Percentiles rank a stretch among this genome's conserved stretches.
Evolutionary conservation across 139 green algal genomes (phyloP).

Genomic region (Axilococcus clingmanii): DNA sequence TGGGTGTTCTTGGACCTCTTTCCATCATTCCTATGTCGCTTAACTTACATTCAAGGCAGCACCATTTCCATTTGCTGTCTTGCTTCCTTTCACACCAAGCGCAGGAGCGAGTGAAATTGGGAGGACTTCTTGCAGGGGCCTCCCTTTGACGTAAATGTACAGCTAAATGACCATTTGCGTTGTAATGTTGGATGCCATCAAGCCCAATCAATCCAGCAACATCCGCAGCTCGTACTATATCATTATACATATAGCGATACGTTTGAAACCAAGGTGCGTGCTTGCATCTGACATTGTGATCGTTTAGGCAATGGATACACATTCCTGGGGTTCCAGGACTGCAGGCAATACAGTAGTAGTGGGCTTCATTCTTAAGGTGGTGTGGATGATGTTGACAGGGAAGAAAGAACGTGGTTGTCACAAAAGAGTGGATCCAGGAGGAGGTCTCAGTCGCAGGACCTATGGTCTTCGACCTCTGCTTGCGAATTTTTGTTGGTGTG

Average conservation of each 20-base stretch:
- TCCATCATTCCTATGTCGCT: not conserved
- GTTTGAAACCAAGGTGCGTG: not conserved
- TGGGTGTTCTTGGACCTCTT: no score
- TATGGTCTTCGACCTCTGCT: no score
- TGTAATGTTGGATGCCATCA: constrained; percentile 6
- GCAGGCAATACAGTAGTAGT: constrained; percentile 4
- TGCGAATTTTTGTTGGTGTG: no score
- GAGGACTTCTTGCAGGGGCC: not conserved
- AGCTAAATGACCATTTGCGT: not conserved
- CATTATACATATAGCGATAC: constrained; percentile 13
- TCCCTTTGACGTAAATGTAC: constrained; percentile 1
- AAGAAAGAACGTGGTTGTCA: not conserved
- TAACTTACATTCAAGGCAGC: not conserved
- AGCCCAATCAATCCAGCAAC: not conserved
- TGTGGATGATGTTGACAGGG: not conserved
- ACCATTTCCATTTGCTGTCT: not conserved
- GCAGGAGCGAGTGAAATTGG: not conserved
- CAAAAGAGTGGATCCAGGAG: constrained; percentile 1
- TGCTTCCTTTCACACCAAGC: not conserved
- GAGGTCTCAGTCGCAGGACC: no score
- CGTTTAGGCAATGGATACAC: constrained; percentile 1
- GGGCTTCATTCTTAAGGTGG: constrained; percentile 3
- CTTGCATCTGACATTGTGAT: not conserved
- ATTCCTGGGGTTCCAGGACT: not conserved
- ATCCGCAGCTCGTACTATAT: constrained; percentile 2